Evolutionary conservation across 345 rosid species (phyloP), one percentile per base, ranked within the genome.

Genomic region (Melaleuca alternifolia): DNA sequence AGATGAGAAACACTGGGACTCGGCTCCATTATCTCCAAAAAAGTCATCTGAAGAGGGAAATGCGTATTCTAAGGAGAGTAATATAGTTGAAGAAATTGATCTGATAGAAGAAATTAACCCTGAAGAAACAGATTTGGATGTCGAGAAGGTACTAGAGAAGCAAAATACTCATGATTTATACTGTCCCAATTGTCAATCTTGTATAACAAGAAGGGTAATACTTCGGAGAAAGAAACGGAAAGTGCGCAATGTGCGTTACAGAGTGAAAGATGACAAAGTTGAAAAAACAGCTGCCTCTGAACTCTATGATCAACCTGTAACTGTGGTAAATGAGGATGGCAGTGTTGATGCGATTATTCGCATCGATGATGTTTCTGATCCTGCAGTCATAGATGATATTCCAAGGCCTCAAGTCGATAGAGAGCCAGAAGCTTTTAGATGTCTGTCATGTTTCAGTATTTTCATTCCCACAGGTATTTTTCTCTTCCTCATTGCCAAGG

Each of bases 171-270:
- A 97, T 87, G 96, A 97, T 86, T 86, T 97, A 85, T 90, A 51
- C 87, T 97, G 99, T 86, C 99, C 99, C 30, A 94, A 95, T 79
- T 97, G 99, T 79, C 54, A 90, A 11, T 93, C 96, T 83, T 90
- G 96, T 84, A 96, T 97, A 87, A 96, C 99, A 15, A 87, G 93
- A 91, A 91, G 84, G 88, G 95, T 97, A 83, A 83, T 95, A 87
- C 98, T 96, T 54, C 75, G 82, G 41, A 92, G 93, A 90, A 92
- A 91, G 88, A 92, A 90, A 87, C 89, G 82, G 28, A 94, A 88
- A 90, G 54, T 91, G 59, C 83, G 13, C 84, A 87, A 57, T 71
- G 51, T 83, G 59, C 87, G 33, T 52, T 83, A 6, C 37, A 92
- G 87, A 87, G 52, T 53, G 65, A 93, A 88, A 87, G 86, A 30